Evolutionary conservation across 345 rosid species (phyloP), one percentile per base, ranked within the genome.

Genomic region (Gossypium sturtianum): DNA sequence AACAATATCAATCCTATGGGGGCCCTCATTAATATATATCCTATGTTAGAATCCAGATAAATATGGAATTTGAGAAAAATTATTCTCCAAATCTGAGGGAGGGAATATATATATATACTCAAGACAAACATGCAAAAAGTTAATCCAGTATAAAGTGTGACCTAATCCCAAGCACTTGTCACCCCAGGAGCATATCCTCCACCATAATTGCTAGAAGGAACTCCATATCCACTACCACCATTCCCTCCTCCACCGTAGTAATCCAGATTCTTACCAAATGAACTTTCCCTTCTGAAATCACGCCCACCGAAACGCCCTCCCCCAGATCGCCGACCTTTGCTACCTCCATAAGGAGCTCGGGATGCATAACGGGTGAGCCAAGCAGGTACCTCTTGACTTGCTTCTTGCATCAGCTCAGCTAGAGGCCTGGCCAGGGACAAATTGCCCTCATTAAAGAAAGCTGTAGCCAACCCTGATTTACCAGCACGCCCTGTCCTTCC

Each of bases 401-500:
- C 78, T 85, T 94, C 98, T 83, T 89, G 93, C 98, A 94, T 94
- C 73, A 94, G 83, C 9, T 94, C 97, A 13, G 93, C 47, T 51
- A 94, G 81, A 12, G 89, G 41, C 87, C 83, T 88, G 2, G 98
- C 94, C 84, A 94, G 6, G 12, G 97, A 88, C 11, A 80, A 20
- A 77, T 89, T 92, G 79, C 83, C 79, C 62, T 94, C 98, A 13
- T 92, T 92, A 78, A 94, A 94, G 87, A 94, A 94, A 77, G 98
- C 97, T 70, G 98, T 94, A 7, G 98, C 98, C 56, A 94, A 80
- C 54, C 98, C 98, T 51, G 88, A 57, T 70, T 94, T 94, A 49
- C 98, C 98, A 27, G 98, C 98, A 60, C 98, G 89, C 34, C 98
- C 98, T 44, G 98, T 94, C 29, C 98, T 79, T 80, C 98, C 98